phyloP scores from a whole-genome alignment of 129 eudicot genomes.

The Flaveria bidentis region DNA sequence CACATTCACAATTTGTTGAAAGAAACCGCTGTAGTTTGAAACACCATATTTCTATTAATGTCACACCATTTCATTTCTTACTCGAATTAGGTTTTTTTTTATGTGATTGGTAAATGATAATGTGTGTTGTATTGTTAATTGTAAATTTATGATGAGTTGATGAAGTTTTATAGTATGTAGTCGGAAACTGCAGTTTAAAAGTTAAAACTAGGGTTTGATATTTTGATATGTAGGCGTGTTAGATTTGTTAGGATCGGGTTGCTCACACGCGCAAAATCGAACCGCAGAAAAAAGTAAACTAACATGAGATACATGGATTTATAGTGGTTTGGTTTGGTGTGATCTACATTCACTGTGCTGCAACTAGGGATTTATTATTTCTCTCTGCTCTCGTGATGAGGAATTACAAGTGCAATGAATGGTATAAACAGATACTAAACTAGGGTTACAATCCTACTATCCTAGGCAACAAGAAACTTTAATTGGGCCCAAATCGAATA shows the following conservation, averaged over 20 bases:
- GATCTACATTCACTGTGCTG: too few relatives aligned
- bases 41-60: not conserved
- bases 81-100: not conserved
- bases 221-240: not conserved
- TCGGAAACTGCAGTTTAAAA: not conserved
- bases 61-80: conserved; percentile 14
- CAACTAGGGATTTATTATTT: too few relatives aligned
- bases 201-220: conserved; percentile 22
- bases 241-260: not conserved
- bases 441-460: too few relatives aligned
- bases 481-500: too few relatives aligned
- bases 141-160: not conserved
- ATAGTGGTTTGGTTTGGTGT: too few relatives aligned
- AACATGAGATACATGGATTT: too few relatives aligned
- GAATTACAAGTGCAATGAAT: too few relatives aligned
- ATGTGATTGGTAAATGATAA: conserved; percentile 2
- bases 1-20: conserved; percentile 10
- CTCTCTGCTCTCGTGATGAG: too few relatives aligned
- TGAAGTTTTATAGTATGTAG: not conserved
- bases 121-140: not conserved
- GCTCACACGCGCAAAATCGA: too few relatives aligned
- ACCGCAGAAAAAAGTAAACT: too few relatives aligned
- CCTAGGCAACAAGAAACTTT: too few relatives aligned
- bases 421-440: too few relatives aligned
- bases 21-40: not conserved